Percentiles rank a stretch among this genome's conserved stretches.
Evolutionary conservation across 202 grass and related monocot genomes (phyloP).

Genomic region (Sporobolus alterniflorus): DNA sequence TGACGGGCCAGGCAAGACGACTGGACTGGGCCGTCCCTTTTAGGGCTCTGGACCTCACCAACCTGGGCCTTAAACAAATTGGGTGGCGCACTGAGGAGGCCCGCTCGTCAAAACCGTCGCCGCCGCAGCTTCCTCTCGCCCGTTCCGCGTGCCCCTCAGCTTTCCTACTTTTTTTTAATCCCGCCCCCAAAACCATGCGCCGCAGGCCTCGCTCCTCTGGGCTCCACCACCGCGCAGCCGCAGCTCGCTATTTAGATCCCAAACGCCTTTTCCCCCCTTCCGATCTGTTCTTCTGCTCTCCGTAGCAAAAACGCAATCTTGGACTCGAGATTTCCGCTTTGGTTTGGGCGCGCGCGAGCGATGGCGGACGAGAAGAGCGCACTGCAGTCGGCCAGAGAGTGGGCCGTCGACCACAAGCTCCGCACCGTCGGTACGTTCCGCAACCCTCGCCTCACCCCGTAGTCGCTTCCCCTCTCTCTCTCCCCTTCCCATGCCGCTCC

Average conservation of each 20-base stretch:
- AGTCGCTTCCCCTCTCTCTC: too few species aligned
- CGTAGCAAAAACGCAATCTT: not conserved
- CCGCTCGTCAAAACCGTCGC: not conserved
- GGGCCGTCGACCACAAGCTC: conserved; percentile 95
- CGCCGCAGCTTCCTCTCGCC: not conserved
- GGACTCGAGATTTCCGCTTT: too few species aligned
- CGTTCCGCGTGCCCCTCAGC: too few species aligned
- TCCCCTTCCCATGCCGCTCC: not conserved
- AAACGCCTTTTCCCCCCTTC: not conserved
- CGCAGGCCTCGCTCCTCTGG: not conserved
- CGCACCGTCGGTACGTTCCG: conserved; percentile 67
- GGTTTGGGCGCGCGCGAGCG: not conserved
- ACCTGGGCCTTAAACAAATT: too few species aligned
- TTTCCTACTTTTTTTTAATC: too few species aligned
- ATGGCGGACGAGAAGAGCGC: conserved; percentile 59
- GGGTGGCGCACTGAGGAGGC: not conserved
- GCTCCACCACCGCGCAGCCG: not conserved
- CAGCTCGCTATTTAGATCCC: not conserved
- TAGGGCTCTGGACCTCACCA: too few species aligned
- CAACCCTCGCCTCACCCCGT: not conserved
- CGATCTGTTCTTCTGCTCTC: not conserved
- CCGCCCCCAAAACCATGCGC: too few species aligned
- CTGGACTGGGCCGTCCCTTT: too few species aligned
- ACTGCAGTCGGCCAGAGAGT: conserved; percentile 67
- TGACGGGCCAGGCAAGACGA: too few species aligned